phyloP scores from a whole-genome alignment of 2,329 filamentous ascomycete genomes.

The Pseudogymnoascus sp. region DNA sequence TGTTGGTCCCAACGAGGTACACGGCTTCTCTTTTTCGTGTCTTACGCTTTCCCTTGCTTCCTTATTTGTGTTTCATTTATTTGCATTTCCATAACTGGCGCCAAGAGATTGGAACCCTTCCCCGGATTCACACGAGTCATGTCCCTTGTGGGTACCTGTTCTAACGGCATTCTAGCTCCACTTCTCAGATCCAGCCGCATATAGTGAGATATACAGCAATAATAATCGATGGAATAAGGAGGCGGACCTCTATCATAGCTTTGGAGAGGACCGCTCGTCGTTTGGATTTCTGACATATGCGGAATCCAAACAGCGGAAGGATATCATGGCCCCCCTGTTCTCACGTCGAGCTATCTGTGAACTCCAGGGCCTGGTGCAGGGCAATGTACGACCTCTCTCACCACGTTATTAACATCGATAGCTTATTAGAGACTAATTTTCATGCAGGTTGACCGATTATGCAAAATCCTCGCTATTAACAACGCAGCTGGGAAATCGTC shows the following conservation, averaged over 20 bases:
- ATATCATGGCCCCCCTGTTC: slow-evolving; percentile 38
- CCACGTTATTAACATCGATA: not conserved
- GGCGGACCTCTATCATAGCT: slow-evolving; percentile 33
- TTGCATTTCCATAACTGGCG: not conserved
- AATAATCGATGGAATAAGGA: slow-evolving; percentile 40
- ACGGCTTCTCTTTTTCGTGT: not conserved
- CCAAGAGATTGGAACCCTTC: not conserved
- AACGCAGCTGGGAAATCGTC: slow-evolving; percentile 23
- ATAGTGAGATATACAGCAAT: slow-evolving; percentile 39
- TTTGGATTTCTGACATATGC: slow-evolving; percentile 37
- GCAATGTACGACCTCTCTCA: slow-evolving; percentile 26
- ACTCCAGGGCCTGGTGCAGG: slow-evolving; percentile 33
- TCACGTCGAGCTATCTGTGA: slow-evolving; percentile 34
- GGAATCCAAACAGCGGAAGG: slow-evolving; percentile 36
- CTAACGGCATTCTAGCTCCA: slow-evolving; percentile 32
- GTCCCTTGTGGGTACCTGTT: not conserved
- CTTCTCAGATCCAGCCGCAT: slow-evolving; percentile 37
- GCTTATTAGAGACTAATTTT: slow-evolving; percentile 5
- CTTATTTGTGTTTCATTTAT: not conserved
- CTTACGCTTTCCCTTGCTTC: not conserved
- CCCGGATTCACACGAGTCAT: not conserved
- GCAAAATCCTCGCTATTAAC: slow-evolving; percentile 27
- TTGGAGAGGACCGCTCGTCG: slow-evolving; percentile 37
- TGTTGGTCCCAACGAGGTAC: slow-evolving; percentile 23
- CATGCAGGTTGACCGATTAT: slow-evolving; percentile 29